phyloP scores from a whole-genome alignment of 2,329 filamentous ascomycete species.

The Lithohypha guttulata region DNA sequence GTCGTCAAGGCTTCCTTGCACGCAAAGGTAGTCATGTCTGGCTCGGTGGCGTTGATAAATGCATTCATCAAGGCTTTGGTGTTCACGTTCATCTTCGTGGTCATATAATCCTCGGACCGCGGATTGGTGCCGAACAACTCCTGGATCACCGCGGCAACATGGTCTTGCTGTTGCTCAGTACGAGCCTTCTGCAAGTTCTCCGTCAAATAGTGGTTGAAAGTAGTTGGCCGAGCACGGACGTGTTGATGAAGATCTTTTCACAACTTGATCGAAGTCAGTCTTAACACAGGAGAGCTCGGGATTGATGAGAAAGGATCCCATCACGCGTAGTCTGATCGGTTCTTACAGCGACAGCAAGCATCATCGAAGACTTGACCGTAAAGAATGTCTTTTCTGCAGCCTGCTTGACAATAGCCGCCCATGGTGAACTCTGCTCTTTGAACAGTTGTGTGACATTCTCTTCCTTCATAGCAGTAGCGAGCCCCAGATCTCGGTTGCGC shows the following conservation, averaged over 20 bases:
- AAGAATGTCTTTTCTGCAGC: constrained; percentile 1
- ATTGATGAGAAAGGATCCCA: too few species aligned
- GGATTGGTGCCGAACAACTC: constrained; percentile 5
- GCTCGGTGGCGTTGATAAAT: constrained; percentile 18
- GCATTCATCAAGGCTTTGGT: neutral
- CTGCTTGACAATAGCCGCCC: neutral
- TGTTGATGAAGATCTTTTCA: constrained; percentile 40
- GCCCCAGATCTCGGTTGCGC: constrained; percentile 12
- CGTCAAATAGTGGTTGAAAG: constrained; percentile 30
- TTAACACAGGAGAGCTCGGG: too few species aligned
- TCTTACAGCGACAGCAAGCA: constrained; percentile 5
- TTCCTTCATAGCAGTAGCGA: neutral
- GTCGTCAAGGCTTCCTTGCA: constrained; percentile 31
- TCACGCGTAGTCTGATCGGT: neutral
- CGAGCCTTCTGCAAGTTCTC: constrained; percentile 25
- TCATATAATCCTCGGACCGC: neutral
- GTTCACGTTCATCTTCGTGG: neutral
- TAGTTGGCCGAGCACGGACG: constrained; percentile 30
- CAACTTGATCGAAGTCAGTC: too few species aligned
- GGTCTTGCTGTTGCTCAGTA: constrained; percentile 3
- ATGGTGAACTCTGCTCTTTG: constrained; percentile 4
- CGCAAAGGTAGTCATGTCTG: constrained; percentile 30
- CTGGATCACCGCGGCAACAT: constrained; percentile 1
- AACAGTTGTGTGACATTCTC: constrained; percentile 2
- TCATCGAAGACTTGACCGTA: constrained; percentile 7